Conservation (phyloP, 73 alveolate genomes). For the Tetrahymena borealis region DNA sequence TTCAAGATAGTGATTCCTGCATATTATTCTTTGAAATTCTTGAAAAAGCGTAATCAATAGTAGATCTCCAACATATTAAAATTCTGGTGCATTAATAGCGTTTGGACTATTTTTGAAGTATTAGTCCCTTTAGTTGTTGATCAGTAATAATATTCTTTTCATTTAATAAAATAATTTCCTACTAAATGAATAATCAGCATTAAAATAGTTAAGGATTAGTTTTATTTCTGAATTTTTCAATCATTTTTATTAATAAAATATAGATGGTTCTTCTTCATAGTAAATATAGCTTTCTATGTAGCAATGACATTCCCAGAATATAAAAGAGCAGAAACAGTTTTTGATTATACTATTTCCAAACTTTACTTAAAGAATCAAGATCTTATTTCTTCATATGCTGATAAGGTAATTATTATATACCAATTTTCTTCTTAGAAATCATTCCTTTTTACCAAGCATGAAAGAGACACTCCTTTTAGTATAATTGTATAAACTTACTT, state of each 20-base stretch:
- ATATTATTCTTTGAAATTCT: not conserved
- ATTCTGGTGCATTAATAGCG: not conserved
- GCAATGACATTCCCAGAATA: not conserved
- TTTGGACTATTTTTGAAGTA: not conserved
- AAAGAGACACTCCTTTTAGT: too few species aligned
- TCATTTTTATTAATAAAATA: not conserved
- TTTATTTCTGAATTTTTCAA: too few species aligned
- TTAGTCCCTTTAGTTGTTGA: not conserved
- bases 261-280: not conserved
- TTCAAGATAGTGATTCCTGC: not conserved
- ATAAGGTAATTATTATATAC: not conserved
- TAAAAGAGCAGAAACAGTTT: not conserved
- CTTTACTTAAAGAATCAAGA: not conserved
- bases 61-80: not conserved
- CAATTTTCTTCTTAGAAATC: too few species aligned
- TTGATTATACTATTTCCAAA: not conserved
- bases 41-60: not conserved
- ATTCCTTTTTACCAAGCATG: too few species aligned
- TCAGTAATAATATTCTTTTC: not conserved
- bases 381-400: not conserved
- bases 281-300: not conserved
- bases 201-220: not conserved
- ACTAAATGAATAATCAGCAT: too few species aligned
- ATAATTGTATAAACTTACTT: too few species aligned
- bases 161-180: too few species aligned